Evolutionary conservation across 2,329 filamentous ascomycete species (phyloP).

Genomic region (Pseudocercospora ulei): DNA sequence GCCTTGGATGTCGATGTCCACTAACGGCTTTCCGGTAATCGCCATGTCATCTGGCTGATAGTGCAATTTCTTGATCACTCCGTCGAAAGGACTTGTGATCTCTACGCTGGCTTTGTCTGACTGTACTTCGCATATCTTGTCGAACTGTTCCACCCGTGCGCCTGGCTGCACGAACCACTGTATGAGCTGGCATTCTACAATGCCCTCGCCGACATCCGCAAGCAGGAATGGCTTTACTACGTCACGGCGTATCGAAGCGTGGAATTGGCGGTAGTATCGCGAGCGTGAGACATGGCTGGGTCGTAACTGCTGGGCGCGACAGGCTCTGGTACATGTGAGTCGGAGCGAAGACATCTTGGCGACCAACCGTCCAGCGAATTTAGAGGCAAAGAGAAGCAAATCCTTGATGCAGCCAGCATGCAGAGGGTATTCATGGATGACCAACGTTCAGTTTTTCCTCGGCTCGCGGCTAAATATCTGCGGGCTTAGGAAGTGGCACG

Average conservation of each 20-base stretch:
- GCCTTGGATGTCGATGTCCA: constrained; percentile 87
- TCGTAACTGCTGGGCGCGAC: constrained; percentile 13
- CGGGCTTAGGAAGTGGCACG: constrained; percentile 5
- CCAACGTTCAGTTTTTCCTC: constrained; percentile 5
- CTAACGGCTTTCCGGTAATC: constrained; percentile 79
- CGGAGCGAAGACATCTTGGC: constrained; percentile 13
- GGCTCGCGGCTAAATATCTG: constrained; percentile 7
- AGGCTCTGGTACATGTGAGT: constrained; percentile 8
- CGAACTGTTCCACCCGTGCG: constrained; percentile 93
- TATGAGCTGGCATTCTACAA: constrained; percentile 96
- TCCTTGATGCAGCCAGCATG: not conserved
- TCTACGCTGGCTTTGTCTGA: constrained; percentile 75
- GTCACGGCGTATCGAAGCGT: constrained; percentile 24
- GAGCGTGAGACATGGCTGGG: constrained; percentile 15
- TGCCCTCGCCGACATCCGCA: constrained; percentile 85
- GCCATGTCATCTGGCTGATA: constrained; percentile 96
- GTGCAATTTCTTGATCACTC: constrained; percentile 90
- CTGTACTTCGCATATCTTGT: constrained; percentile 93
- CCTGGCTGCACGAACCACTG: constrained; percentile 99
- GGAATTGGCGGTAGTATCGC: constrained; percentile 26
- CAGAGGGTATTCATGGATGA: constrained; percentile 6
- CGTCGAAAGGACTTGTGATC: constrained; percentile 92
- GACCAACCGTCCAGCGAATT: not conserved
- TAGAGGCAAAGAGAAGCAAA: not conserved
- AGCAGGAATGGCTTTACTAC: constrained; percentile 70